Evolutionary conservation across 2,329 filamentous ascomycete genomes (phyloP), one percentile per base, ranked within the genome.

Genomic region (Escovopsis weberi): DNA sequence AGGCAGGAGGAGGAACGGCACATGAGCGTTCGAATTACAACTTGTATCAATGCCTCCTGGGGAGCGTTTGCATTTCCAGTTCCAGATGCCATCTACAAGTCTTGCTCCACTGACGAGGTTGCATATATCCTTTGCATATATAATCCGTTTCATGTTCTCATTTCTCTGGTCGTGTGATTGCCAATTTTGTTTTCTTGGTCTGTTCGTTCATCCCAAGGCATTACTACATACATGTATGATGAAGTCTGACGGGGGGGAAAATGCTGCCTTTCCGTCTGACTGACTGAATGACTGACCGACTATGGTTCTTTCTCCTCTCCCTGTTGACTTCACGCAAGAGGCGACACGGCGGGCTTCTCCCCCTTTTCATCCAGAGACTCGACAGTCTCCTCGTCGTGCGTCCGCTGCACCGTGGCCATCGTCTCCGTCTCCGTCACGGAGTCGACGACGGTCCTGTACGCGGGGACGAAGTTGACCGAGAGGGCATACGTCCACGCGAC

Each of bases 1-100:
- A 42, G 89, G 89, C 6, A 78, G 80, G 61, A 76, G 85, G 56
- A 78, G 81, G 43, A 95, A 95, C 60, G 44, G 44, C 12, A 37
- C 40, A 7, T 42, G 32, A 36, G 12, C 9, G 26, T 12, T 39
- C 5, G 15, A 15, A 15, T 15, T 15, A 15, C 15, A 15, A 15
- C 15, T 15, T 15, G 15, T 15, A 37, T 36, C 15, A 15, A 15
- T 15, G 15, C 15, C 15, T 15, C 15, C 2, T 15, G 15, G 15
- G 15, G 15, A 15, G 15, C 15, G 15, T 15, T 15, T 15, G 15
- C 15, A 15, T 15, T 15, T 15, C 15, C 15, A 15, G 2, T 15
- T 15, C 15, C 15, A 15, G 15, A 15, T 15, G 15, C 15, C 15
- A 15, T 15, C 15, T 15, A 15, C 15, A 15, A 15, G 15, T 15